Conservation (phyloP, 495 filamentous ascomycete species). For the Talaromyces liani region DNA sequence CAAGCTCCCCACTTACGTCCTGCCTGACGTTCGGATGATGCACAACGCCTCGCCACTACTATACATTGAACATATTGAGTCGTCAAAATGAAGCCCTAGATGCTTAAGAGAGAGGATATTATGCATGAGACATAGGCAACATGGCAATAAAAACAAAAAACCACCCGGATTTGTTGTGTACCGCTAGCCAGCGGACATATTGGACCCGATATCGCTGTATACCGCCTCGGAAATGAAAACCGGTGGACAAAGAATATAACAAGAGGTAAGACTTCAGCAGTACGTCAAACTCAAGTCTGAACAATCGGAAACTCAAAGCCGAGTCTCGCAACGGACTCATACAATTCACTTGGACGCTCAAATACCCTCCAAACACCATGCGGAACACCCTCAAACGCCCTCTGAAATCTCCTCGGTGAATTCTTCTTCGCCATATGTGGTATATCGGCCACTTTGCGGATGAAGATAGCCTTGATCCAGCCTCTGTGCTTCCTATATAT, state of each 20-base stretch:
- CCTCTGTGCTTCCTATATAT: slow-evolving; percentile 54
- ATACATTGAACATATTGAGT: background rate
- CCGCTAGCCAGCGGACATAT: background rate
- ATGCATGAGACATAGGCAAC: background rate
- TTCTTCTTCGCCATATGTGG: slow-evolving; percentile 70
- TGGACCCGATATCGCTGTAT: background rate
- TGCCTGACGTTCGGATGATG: slow-evolving; percentile 3
- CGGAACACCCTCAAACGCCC: slow-evolving; percentile 72
- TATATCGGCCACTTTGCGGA: slow-evolving; percentile 75
- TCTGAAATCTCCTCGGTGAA: slow-evolving; percentile 62
- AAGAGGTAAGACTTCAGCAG: no score
- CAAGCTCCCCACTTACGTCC: background rate
- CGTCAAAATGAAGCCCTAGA: background rate
- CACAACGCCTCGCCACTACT: background rate
- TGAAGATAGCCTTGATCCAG: slow-evolving; percentile 76
- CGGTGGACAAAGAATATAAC: slow-evolving; percentile 1
- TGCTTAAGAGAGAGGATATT: background rate
- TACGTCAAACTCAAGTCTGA: slow-evolving; percentile 3
- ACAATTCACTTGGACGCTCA: slow-evolving; percentile 61
- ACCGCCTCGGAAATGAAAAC: background rate
- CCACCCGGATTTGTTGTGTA: background rate
- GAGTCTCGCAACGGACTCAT: slow-evolving; percentile 38
- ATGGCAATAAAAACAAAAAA: background rate
- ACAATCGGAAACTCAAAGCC: slow-evolving; percentile 15
- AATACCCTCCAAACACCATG: slow-evolving; percentile 71